phyloP scores from a whole-genome alignment of 768 basidiomycete species.

The Thelephora aurantiotincta region DNA sequence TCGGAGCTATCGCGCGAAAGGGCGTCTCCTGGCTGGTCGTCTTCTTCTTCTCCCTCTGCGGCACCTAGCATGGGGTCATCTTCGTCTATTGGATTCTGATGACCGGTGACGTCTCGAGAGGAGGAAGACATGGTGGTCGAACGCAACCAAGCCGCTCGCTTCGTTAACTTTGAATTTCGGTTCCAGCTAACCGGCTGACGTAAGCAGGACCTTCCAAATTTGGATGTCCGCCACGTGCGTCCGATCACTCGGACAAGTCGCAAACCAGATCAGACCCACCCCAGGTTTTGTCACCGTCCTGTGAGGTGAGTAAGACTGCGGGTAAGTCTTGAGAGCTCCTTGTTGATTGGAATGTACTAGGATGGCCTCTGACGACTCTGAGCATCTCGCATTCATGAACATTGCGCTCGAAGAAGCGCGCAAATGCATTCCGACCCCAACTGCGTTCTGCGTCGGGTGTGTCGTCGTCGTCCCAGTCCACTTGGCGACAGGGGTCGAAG shows the following conservation, averaged over 20 bases:
- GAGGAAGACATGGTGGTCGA: slow-evolving; percentile 21
- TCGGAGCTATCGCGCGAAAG: slow-evolving; percentile 76
- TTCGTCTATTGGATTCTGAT: slow-evolving; percentile 16
- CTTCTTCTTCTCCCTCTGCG: slow-evolving; percentile 28
- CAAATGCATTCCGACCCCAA: slow-evolving; percentile 52
- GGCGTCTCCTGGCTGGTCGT: slow-evolving; percentile 43
- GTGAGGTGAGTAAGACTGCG: no score
- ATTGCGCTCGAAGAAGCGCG: slow-evolving; percentile 59
- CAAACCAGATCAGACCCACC: no score
- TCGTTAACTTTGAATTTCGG: background rate
- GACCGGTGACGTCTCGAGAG: slow-evolving; percentile 20
- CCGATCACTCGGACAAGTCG: no score
- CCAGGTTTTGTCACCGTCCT: no score
- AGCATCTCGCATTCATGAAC: slow-evolving; percentile 32
- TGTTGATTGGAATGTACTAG: no score
- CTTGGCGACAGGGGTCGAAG: slow-evolving; percentile 21
- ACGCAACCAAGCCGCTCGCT: background rate
- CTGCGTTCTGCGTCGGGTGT: slow-evolving; percentile 90
- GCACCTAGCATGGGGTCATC: slow-evolving; percentile 53
- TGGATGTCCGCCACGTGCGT: no score
- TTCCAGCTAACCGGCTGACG: no score
- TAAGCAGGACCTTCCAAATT: no score
- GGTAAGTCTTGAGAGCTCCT: no score
- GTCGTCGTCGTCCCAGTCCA: slow-evolving; percentile 36
- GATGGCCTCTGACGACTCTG: background rate